These are phyloP conservation scores for Micractinium conductrix DNA, from an alignment of 139 green algal species.

Conservation along the genomic window DNA sequence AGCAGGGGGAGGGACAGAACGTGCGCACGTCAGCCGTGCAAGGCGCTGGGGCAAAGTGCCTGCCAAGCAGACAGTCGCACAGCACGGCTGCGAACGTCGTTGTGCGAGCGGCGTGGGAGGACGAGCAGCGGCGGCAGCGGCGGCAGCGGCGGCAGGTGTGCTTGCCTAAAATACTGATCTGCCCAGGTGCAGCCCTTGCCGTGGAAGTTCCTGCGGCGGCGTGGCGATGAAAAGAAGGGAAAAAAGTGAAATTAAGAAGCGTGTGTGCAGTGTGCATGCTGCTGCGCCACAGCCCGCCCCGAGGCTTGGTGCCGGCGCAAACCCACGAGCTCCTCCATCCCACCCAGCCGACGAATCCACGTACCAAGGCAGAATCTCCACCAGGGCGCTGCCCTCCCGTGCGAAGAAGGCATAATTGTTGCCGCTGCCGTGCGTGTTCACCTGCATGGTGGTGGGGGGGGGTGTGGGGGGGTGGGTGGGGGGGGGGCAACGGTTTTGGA, in stretches of 20 bases:
- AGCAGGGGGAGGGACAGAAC: not conserved
- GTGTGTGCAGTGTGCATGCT: too few relatives aligned
- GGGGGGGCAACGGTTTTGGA: too few relatives aligned
- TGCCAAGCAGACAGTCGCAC: not conserved
- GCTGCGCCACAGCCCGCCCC: too few relatives aligned
- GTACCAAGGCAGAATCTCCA: constrained; percentile 14
- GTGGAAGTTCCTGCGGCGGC: constrained; percentile 29
- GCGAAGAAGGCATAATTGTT: not conserved
- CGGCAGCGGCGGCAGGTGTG: too few relatives aligned
- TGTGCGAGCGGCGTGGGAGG: not conserved
- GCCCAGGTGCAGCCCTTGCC: constrained; percentile 9
- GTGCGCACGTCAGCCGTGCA: not conserved
- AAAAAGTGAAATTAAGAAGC: too few relatives aligned
- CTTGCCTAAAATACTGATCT: constrained; percentile 2
- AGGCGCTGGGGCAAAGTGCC: not conserved
- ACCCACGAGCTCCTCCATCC: too few relatives aligned
- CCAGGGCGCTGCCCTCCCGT: not conserved
- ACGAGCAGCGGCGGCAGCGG: not conserved
- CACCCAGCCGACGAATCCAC: too few relatives aligned
- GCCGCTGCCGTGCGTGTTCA: constrained; percentile 6
- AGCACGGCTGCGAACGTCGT: not conserved
- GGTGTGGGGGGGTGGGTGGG: not conserved
- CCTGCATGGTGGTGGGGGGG: not conserved
- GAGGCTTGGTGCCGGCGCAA: too few relatives aligned
- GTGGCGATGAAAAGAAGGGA: too few relatives aligned